A percentile compares a stretch with the other conserved stretches of the same genome.
Conservation (phyloP, 192 early-diverging fungal species). For the Thamnidium elegans region DNA sequence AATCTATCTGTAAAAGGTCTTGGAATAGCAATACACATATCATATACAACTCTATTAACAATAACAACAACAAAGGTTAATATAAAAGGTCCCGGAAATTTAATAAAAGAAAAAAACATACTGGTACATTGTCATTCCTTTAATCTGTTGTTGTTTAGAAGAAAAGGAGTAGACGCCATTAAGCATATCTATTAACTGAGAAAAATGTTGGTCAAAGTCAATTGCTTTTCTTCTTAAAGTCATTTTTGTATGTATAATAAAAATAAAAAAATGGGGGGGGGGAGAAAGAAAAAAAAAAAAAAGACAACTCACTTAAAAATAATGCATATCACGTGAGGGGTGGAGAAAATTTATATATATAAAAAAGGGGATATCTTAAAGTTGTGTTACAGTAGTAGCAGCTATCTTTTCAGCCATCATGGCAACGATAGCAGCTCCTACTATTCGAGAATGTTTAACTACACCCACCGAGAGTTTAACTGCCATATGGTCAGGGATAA, state of each 20-base stretch:
- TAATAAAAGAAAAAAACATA: slow-evolving; percentile 31
- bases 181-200: slow-evolving; percentile 44
- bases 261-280: background rate
- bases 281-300: slow-evolving; percentile 2
- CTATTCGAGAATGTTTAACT: slow-evolving; percentile 38
- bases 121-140: slow-evolving; percentile 75
- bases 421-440: slow-evolving; percentile 41
- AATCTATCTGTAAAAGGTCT: slow-evolving; percentile 64
- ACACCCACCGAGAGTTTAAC: slow-evolving; percentile 34
- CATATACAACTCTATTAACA: slow-evolving; percentile 63
- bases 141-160: slow-evolving; percentile 42
- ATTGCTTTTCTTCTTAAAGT: slow-evolving; percentile 52
- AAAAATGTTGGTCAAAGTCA: slow-evolving; percentile 49
- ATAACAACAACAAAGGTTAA: background rate
- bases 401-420: slow-evolving; percentile 42
- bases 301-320: background rate
- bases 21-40: slow-evolving; percentile 75
- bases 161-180: slow-evolving; percentile 54
- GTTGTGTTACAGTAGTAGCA: background rate
- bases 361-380: background rate
- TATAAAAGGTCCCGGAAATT: background rate
- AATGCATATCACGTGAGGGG: background rate
- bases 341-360: too few relatives aligned
- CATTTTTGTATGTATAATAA: slow-evolving; percentile 31
- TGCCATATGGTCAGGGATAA: slow-evolving; percentile 31